Evolutionary conservation across 2,329 filamentous ascomycete genomes (phyloP), one percentile per base, ranked within the genome.

Genomic region (Fusarium sp.): DNA sequence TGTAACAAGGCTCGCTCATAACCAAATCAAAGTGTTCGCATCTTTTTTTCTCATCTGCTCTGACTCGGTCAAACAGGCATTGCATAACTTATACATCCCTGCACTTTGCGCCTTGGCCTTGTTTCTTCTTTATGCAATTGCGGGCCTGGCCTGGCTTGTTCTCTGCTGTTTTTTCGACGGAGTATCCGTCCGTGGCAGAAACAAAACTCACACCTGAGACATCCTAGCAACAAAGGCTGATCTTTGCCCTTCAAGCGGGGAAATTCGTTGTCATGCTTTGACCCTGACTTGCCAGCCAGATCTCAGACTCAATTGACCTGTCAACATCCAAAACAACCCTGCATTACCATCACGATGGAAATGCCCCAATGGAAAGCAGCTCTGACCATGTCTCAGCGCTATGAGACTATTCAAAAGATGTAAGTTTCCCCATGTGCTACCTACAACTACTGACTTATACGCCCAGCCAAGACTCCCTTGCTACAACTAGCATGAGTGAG

Each of bases 321-420:
- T 29, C 20, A 50, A 17, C 15, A 45, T 29, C 27, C 10, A 29
- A 29, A 29, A 29, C 27, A 49, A 46, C 45, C 36, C 40, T 40
- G 52, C 48, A 56, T 25, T 21, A 49, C 46, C 33, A 51, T 71
- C 23, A 68, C 58, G n/a, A 50, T 69, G 17, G 20, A 63, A 13
- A 23, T 63, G 20, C 58, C 64, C 5, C 76, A 77, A 33, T 90
- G 88, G 88, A 85, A 80, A 71, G 74, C 75, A 21, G 77, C 78
- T 4, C 76, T 91, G 58, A 83, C 84, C 11, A 88, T 88, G 35
- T 82, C 85, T 14, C 85, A 89, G 52, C 83, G 90, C 56, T 88
- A 90, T 75, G 84, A 86, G 55, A 86, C 83, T 59, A 88, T 92
- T 49, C 83, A 90, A 68, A 84, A 80, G 58, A 75, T 80, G 78